Evolutionary conservation across 1,284 basidiomycete species (phyloP), one percentile per base, ranked within the genome.

Genomic region (Rhodotorula sp.): DNA sequence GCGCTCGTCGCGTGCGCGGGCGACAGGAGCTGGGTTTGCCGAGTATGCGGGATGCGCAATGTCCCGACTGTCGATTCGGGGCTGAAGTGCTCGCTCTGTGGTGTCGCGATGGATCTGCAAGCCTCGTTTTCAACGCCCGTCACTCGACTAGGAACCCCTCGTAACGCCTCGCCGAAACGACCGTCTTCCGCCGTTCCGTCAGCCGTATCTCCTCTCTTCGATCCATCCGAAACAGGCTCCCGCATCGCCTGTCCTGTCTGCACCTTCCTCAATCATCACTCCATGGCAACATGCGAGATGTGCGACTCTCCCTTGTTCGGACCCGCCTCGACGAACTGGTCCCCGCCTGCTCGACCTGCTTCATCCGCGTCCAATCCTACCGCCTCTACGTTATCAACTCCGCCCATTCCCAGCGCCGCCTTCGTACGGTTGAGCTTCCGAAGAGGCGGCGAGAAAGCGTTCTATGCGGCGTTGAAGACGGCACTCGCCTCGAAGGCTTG

Each of bases 191-290:
- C 34, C 24, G 2, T 32, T 2, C 24, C 53, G 32, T 4, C 55
- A n/a, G 30, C 49, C 22, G 27, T 56, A 29, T 24, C 36, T 46
- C 52, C 54, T 54, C 52, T 46, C 34, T 15, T 62, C n/a, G 60
- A 67, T 20, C 60, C 60, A 34, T 27, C 20, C 44, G 51, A 48
- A 27, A 51, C 59, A 48, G 55, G 60, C 22, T 22, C 51, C 36
- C 63, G 56, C 24, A 30, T 90, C 47, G 81, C 89, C 19, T 99
- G 95, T 80, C 85, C 88, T 1, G 88, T 88, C 1, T 99, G 95
- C 78, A 98, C 95, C 1, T 99, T 95, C 78, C 83, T 94, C 39
- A 99, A 99, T 79, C 89, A 91, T 74, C 87, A 88, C 0, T 89
- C 86, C 2, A 83, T 94, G 75, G 79, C 80, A 1, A 80, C 82